Percentiles rank a stretch among this genome's conserved stretches.
Conservation (phyloP, 1,139 yeast genomes). For the Starmera stellimalicola region DNA sequence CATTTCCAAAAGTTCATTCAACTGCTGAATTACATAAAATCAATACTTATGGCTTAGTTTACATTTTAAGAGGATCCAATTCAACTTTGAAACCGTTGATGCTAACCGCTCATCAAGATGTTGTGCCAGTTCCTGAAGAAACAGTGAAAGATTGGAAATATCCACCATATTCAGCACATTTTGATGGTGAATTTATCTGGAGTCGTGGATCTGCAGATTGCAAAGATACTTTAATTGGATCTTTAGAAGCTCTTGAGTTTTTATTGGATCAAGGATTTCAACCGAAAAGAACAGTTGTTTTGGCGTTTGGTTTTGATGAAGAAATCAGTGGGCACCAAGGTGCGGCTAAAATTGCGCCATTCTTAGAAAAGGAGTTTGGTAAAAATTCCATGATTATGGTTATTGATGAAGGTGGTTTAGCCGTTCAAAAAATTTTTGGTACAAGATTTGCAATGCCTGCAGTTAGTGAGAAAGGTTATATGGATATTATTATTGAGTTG, state of each 20-base stretch:
- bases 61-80: slow-evolving; percentile 55
- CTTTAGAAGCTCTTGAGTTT: slow-evolving; percentile 49
- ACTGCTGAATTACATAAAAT: slow-evolving; percentile 34
- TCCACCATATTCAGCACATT: slow-evolving; percentile 59
- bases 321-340: slow-evolving; percentile 57
- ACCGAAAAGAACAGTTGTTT: slow-evolving; percentile 47
- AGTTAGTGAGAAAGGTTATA: slow-evolving; percentile 58
- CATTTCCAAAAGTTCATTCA: slow-evolving; percentile 34
- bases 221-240: slow-evolving; percentile 44
- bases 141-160: slow-evolving; percentile 51
- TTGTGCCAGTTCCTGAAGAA: slow-evolving; percentile 63
- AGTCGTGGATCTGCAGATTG: slow-evolving; percentile 63
- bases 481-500: slow-evolving; percentile 39
- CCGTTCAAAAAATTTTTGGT: slow-evolving; percentile 30
- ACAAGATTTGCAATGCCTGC: slow-evolving; percentile 44
- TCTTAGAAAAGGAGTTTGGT: slow-evolving; percentile 43
- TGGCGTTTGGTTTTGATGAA: slow-evolving; percentile 68
- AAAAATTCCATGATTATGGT: slow-evolving; percentile 43
- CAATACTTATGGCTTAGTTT: slow-evolving; percentile 57
- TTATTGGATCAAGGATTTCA: slow-evolving; percentile 33
- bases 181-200: slow-evolving; percentile 48
- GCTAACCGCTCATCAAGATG: slow-evolving; percentile 72
- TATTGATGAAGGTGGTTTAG: slow-evolving; percentile 53
- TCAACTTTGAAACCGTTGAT: slow-evolving; percentile 50
- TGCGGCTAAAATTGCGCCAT: slow-evolving; percentile 36